Evolutionary conservation across 352 stramenopile genomes (phyloP).

Genomic region (Phytophthora macrochlamydospora): DNA sequence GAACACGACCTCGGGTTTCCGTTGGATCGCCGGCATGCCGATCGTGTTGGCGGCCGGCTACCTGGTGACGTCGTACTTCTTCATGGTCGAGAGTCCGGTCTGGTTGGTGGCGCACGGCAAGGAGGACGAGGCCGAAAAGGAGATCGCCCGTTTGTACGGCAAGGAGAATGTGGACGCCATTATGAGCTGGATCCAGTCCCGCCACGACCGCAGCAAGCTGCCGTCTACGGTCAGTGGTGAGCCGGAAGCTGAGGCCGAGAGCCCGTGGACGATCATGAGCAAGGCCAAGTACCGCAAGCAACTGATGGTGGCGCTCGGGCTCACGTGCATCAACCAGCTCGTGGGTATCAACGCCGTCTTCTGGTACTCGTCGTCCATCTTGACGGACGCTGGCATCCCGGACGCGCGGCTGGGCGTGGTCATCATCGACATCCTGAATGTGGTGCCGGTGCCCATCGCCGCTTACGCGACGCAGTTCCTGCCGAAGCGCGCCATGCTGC

Average conservation of each 20-base stretch:
- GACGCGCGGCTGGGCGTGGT: conserved; percentile 50
- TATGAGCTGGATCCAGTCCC: conserved; percentile 34
- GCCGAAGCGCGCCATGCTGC: conserved; percentile 43
- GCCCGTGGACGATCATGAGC: conserved; percentile 15
- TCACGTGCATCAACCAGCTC: conserved; percentile 51
- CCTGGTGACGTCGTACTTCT: conserved; percentile 26
- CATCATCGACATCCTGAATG: conserved; percentile 59
- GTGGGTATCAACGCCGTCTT: conserved; percentile 70
- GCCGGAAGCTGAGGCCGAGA: conserved; percentile 18
- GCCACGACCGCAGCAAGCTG: conserved; percentile 20
- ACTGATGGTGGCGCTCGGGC: conserved; percentile 38
- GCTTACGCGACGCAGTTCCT: conserved; percentile 29
- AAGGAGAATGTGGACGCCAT: conserved; percentile 31
- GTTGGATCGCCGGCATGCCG: conserved; percentile 47
- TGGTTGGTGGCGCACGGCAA: conserved; percentile 45
- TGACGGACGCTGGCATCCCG: conserved; percentile 47
- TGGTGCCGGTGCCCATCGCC: conserved; percentile 39
- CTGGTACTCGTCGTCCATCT: conserved; percentile 62
- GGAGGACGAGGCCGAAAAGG: conserved; percentile 27
- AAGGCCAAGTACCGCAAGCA: conserved; percentile 34
- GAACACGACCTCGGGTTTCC: conserved; percentile 46
- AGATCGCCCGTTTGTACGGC: conserved; percentile 37
- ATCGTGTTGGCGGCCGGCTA: conserved; percentile 33
- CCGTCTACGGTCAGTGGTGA: conserved; percentile 19
- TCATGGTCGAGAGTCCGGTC: conserved; percentile 48